A percentile compares a stretch with the other conserved stretches of the same genome.
Conservation (phyloP, 1,284 basidiomycete genomes). For the Lentinula novae-zelandiae region DNA sequence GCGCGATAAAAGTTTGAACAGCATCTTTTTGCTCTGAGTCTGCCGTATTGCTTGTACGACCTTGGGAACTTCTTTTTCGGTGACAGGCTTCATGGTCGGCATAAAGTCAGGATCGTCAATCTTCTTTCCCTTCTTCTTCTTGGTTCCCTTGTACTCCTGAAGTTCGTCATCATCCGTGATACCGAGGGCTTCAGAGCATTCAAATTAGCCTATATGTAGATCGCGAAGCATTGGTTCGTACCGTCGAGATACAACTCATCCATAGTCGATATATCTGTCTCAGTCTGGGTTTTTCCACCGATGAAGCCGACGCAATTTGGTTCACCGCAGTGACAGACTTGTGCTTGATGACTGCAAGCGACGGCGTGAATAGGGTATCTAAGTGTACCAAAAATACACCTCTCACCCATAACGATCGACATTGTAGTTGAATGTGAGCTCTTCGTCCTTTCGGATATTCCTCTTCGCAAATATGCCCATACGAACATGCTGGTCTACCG, state of each 20-base stretch:
- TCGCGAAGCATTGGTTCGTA: constrained; percentile 31
- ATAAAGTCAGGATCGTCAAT: constrained; percentile 89
- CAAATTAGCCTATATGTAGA: constrained; percentile 10
- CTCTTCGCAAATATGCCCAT: constrained; percentile 99
- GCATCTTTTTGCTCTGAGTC: constrained; percentile 80
- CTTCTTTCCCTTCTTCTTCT: constrained; percentile 89
- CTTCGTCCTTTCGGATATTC: constrained; percentile 79
- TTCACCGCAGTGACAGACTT: constrained; percentile 95
- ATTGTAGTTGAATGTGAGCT: constrained; percentile 99
- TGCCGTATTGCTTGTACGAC: constrained; percentile 91
- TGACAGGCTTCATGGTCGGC: constrained; percentile 72
- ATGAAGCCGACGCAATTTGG: constrained; percentile 94
- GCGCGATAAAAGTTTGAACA: constrained; percentile 82
- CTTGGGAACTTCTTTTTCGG: constrained; percentile 82
- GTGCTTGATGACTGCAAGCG: constrained; percentile 80
- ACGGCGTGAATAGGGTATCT: not conserved
- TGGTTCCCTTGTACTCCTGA: constrained; percentile 80
- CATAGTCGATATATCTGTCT: constrained; percentile 88
- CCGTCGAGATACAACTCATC: constrained; percentile 95
- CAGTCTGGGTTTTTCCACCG: constrained; percentile 90
- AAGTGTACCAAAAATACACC: not conserved
- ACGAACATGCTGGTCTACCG: constrained; percentile 84
- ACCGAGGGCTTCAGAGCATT: constrained; percentile 70
- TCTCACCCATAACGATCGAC: constrained; percentile 97
- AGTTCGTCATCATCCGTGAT: constrained; percentile 88